phyloP scores from a whole-genome alignment of 148 eudicot genomes.

The Nyssa sinensis region DNA sequence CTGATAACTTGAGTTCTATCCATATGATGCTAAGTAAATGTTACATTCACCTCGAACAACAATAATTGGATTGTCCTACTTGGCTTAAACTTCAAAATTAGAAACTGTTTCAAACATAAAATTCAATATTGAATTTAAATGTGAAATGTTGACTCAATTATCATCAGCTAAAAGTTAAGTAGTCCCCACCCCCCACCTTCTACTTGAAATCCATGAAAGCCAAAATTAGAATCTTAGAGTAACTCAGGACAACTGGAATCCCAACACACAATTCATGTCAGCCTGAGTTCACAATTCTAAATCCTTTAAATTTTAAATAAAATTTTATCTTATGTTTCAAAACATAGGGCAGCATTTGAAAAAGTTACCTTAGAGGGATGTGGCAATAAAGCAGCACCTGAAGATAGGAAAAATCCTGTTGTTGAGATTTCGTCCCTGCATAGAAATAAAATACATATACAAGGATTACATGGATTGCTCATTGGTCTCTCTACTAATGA shows the following conservation, averaged over 20 bases:
- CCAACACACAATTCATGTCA: background rate
- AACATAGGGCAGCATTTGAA: conserved; percentile 5
- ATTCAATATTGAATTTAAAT: background rate
- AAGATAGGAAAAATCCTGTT: conserved; percentile 37
- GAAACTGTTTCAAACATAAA: background rate
- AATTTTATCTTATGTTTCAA: background rate
- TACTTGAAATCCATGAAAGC: background rate
- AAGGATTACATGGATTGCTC: background rate
- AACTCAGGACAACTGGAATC: background rate
- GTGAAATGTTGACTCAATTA: background rate
- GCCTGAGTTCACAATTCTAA: background rate
- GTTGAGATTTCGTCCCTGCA: conserved; percentile 32
- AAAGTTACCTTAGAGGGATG: conserved; percentile 67
- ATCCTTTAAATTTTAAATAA: background rate
- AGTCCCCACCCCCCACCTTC: background rate
- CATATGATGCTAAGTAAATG: background rate
- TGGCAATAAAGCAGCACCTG: conserved; percentile 69
- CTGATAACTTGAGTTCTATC: background rate
- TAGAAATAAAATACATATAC: conserved; percentile 10
- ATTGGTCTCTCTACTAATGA: background rate
- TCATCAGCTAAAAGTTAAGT: background rate
- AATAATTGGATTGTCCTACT: background rate
- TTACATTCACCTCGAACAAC: background rate
- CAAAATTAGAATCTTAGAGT: background rate
- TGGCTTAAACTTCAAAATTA: background rate